Base-by-base conservation (phyloP, 306 rosid species). In the Lablab purpureus region DNA sequence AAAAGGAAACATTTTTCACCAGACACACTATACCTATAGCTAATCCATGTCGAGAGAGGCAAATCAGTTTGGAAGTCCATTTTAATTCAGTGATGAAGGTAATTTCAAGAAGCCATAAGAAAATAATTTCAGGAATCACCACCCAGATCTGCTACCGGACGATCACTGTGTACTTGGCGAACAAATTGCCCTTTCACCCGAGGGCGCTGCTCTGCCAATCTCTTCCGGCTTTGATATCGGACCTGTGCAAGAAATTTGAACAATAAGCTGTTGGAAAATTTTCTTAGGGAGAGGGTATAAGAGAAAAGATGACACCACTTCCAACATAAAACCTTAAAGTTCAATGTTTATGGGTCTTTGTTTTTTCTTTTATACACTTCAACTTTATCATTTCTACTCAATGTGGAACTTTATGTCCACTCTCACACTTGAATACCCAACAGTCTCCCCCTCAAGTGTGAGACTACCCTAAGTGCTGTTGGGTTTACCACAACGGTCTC, bases 131-230 rank as follows among this genome's bases (percentile, higher is more conserved):
- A 90, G 70, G 67, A 76, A 67, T 65, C 84, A 76, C 73, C 88
- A 59, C 67, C 63, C 40, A 81, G 82, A 62, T 72, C 84, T 15
- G 75, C 84, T 34, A 56, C 51, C 19, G 74, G 76, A 67, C 69
- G 52, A 47, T 88, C 84, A 25, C 77, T 60, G 4, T 79, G 84
- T n/a, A 55, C 84, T 76, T 85, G 88, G 5, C 94, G 93, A 54
- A 90, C 95, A 76, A 92, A 92, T 67, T 87, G 93, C 64, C 97
- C 97, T 84, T 90, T 92, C 76, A 92, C 87, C 51, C 97, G 78
- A 3, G 95, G 97, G 7, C 95, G 89, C 80, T 88, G 89, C 79
- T 92, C 95, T 22, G 97, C 95, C 78, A 86, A 83, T 83, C 87
- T 74, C 85, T 92, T 90, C 78, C 95, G 74, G 82, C 93, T 90